Percentiles rank a stretch among this genome's conserved stretches.
Evolutionary conservation across 106 monocot genomes (phyloP).

Genomic region (Dendrobium officinale): DNA sequence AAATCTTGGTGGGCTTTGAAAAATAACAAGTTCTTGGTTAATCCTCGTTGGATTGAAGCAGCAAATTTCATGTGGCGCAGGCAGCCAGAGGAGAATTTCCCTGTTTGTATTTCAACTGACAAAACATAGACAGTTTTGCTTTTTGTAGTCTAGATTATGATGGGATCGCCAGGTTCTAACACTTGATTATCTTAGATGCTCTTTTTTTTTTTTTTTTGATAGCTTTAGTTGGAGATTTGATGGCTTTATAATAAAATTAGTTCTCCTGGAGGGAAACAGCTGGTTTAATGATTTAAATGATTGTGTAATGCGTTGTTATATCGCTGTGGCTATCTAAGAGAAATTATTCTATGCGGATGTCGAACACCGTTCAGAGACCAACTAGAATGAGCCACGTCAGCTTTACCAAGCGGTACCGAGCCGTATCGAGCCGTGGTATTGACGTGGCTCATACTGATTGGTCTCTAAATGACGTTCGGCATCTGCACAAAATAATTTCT

Average conservation of each 20-base stretch:
- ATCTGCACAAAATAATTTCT: too few relatives aligned
- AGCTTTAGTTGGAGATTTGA: not conserved
- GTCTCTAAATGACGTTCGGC: too few relatives aligned
- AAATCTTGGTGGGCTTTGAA: constrained; percentile 68
- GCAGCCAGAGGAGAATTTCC: constrained; percentile 54
- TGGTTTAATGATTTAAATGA: not conserved
- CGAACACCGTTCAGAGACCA: too few relatives aligned
- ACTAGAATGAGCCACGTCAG: too few relatives aligned
- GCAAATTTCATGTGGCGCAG: constrained; percentile 64
- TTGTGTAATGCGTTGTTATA: not conserved
- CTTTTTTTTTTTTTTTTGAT: not conserved
- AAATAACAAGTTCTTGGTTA: constrained; percentile 74
- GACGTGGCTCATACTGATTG: too few relatives aligned
- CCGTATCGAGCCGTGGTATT: too few relatives aligned
- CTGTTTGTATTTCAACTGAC: constrained; percentile 9
- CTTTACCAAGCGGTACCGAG: too few relatives aligned
- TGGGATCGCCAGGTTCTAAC: too few relatives aligned
- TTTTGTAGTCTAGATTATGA: not conserved
- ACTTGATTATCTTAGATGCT: too few relatives aligned
- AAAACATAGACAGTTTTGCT: not conserved
- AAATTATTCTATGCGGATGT: too few relatives aligned
- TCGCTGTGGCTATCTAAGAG: too few relatives aligned
- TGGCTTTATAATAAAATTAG: not conserved
- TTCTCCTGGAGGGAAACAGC: not conserved
- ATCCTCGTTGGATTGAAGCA: constrained; percentile 77